Evolutionary conservation across 208 protist species (phyloP), one percentile per base, ranked within the genome.

Genomic region (Crithidia brevicula): DNA sequence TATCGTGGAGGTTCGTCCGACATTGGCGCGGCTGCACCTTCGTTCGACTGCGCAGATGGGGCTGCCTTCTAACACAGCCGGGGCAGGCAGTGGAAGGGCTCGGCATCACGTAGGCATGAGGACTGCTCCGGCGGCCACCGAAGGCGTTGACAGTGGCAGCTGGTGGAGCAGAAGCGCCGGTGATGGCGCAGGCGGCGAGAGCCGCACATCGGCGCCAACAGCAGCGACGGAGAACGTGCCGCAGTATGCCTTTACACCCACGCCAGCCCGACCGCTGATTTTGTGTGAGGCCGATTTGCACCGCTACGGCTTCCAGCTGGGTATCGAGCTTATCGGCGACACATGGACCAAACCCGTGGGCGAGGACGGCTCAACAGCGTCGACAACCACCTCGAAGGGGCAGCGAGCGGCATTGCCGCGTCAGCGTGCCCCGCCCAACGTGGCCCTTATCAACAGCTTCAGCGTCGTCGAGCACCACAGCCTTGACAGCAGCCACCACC

Each of bases 371-470:
- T 33, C 18, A n/a, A 5, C n/a, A 56, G n/a, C 27, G 34, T 10
- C n/a, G 30, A 4, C 6, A 18, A 9, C 50, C 23, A 13, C 9
- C 9, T 4, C 16, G 13, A 42, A 23, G 33, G 22, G 33, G 30
- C 25, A 6, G 10, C 31, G 25, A 31, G 40, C 49, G 13, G 33
- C 31, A 16, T 20, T 54, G 71, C 76, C 71, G 23, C 68, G 70
- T 1, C 74, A 60, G 33, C 67, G 72, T 16, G 58, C 70, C 6
- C 58, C 83, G 27, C 71, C 88, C 27, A 83, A 92, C 69, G 77
- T 88, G 42, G 87, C 91, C 2, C 65, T 96, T 13, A 49, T 96
- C 20, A 94, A 96, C 73, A 90, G 88, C 66, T 96, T 96, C 63
- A 94, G 85, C 54, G 80, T 96, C 42, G 91, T 96, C 13, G 88